Conservation (phyloP, 495 filamentous ascomycete genomes). For the Schizothecium vesticola region DNA sequence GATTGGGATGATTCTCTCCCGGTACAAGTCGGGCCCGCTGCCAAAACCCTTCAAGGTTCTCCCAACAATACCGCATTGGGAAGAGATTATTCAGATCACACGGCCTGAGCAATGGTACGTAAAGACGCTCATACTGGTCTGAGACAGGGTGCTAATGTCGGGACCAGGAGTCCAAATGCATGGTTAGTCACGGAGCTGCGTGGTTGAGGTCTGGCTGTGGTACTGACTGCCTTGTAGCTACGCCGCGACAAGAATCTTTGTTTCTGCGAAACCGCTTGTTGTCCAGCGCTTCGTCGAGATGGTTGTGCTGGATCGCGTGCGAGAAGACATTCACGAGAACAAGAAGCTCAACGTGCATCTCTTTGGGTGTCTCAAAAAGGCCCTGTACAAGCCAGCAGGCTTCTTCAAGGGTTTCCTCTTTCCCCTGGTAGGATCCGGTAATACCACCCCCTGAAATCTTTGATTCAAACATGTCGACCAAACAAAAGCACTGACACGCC, state of each 20-base stretch:
- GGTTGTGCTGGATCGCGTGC: conserved; percentile 79
- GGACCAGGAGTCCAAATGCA: conserved; percentile 66
- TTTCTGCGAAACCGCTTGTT: conserved; percentile 68
- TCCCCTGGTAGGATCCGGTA: conserved; percentile 65
- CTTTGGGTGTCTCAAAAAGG: conserved; percentile 87
- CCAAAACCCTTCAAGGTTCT: conserved; percentile 98
- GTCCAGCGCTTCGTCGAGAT: conserved; percentile 75
- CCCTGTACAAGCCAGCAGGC: conserved; percentile 88
- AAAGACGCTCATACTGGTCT: neutral
- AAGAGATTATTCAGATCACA: conserved; percentile 53
- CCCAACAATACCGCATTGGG: conserved; percentile 85
- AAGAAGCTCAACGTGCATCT: conserved; percentile 94
- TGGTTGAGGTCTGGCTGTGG: neutral
- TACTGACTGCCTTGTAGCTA: conserved; percentile 43
- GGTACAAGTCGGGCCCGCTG: conserved; percentile 90
- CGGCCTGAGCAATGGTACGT: conserved; percentile 23
- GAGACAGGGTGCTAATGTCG: neutral
- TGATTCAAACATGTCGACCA: conserved; percentile 8
- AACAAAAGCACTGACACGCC: neutral
- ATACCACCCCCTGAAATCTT: neutral
- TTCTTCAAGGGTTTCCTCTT: conserved; percentile 96
- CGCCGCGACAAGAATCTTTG: conserved; percentile 83
- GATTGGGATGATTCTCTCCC: conserved; percentile 79
- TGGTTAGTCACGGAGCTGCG: conserved; percentile 10
- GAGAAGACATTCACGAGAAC: conserved; percentile 69